Conservation (phyloP, 2,329 filamentous ascomycete genomes). For the Nigrograna mackinnonii region DNA sequence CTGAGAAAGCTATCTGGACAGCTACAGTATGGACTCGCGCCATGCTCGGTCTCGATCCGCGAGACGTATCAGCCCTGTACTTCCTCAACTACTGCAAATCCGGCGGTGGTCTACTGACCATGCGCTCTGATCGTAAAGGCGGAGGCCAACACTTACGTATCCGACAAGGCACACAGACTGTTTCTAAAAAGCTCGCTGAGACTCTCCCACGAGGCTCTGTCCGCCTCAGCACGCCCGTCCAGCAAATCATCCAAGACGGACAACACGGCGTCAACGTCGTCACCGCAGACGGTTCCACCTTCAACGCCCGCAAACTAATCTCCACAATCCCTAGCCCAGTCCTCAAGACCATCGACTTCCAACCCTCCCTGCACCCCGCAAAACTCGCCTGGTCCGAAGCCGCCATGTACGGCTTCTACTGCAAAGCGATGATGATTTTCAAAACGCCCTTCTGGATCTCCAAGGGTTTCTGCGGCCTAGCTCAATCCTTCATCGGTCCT, state of each 20-base stretch:
- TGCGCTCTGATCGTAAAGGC: too few relatives aligned
- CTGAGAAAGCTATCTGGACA: too few relatives aligned
- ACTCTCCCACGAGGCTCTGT: neutral
- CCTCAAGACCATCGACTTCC: conserved; percentile 50
- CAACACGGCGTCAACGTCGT: conserved; percentile 9
- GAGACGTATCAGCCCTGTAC: conserved; percentile 57
- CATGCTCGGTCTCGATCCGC: too few relatives aligned
- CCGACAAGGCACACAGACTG: too few relatives aligned
- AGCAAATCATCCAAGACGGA: neutral
- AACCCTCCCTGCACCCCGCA: conserved; percentile 45
- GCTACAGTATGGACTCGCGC: too few relatives aligned
- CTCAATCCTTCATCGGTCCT: too few relatives aligned
- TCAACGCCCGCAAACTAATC: conserved; percentile 49
- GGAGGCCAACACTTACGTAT: too few relatives aligned
- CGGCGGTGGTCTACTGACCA: too few relatives aligned
- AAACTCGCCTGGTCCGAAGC: conserved; percentile 43
- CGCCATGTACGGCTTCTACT: conserved; percentile 51
- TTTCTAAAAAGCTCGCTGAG: too few relatives aligned
- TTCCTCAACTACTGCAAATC: conserved; percentile 61
- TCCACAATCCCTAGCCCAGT: conserved; percentile 50
- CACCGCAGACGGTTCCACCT: conserved; percentile 22
- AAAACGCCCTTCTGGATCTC: conserved; percentile 52
- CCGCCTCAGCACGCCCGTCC: neutral
- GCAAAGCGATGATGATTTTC: conserved; percentile 54
- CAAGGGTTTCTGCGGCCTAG: too few relatives aligned